phyloP scores from a whole-genome alignment of 2,329 filamentous ascomycete species.

The Fusarium siculi region DNA sequence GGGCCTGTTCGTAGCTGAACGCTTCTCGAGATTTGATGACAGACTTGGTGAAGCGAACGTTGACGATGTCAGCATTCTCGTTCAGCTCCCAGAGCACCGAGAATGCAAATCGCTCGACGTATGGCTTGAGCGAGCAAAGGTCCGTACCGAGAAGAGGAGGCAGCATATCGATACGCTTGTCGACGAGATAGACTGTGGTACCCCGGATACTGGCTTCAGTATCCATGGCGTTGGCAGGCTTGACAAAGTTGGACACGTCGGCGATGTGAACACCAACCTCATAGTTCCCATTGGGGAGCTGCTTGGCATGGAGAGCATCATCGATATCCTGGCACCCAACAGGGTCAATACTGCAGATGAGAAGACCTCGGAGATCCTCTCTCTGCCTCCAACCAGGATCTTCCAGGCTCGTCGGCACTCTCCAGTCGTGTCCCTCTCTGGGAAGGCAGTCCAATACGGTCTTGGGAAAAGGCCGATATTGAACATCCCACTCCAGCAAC shows the following conservation, averaged over 20 bases:
- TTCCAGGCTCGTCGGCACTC: constrained; percentile 80
- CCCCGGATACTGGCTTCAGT: constrained; percentile 92
- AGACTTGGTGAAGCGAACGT: constrained; percentile 92
- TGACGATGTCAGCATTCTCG: constrained; percentile 84
- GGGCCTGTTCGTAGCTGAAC: constrained; percentile 97
- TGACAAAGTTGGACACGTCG: constrained; percentile 99
- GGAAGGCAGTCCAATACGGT: constrained; percentile 94
- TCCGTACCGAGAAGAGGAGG: constrained; percentile 96
- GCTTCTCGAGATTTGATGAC: constrained; percentile 97
- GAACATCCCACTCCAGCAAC: constrained; percentile 94
- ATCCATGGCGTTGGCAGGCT: constrained; percentile 97
- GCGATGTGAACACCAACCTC: constrained; percentile 98
- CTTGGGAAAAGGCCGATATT: constrained; percentile 97
- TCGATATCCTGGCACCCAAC: constrained; percentile 98
- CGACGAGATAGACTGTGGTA: constrained; percentile 96
- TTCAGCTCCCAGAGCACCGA: constrained; percentile 91
- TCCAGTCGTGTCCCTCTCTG: constrained; percentile 92
- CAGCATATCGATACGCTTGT: constrained; percentile 99
- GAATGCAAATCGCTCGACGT: constrained; percentile 93
- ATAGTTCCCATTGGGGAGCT: constrained; percentile 89
- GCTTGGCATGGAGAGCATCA: constrained; percentile 89
- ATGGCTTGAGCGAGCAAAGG: constrained; percentile 94
- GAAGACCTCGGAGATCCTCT: constrained; percentile 82
- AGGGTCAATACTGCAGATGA: constrained; percentile 98
- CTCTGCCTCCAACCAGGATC: constrained; percentile 90